phyloP scores from a whole-genome alignment of 306 rosid species.

The Alnus glutinosa region DNA sequence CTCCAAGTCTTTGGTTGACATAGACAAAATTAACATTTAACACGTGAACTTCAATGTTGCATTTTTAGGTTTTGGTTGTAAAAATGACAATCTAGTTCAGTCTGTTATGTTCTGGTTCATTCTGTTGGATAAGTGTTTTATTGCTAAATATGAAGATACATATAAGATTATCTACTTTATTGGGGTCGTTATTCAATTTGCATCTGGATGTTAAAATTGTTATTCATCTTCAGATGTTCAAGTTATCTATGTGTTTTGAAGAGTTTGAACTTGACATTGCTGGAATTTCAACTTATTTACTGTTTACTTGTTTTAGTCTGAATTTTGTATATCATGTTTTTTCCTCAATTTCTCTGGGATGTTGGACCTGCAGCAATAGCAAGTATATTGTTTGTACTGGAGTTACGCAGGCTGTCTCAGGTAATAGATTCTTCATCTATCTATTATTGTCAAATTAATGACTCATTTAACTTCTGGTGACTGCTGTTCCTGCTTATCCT shows the following conservation, averaged over 20 bases:
- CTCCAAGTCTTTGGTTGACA: no score
- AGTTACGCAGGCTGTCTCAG: constrained; percentile 48
- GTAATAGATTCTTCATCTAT: constrained; percentile 41
- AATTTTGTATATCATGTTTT: constrained; percentile 8
- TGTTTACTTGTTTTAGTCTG: constrained; percentile 1
- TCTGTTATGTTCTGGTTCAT: neutral
- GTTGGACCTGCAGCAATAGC: constrained; percentile 67
- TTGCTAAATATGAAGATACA: neutral
- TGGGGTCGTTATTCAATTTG: neutral
- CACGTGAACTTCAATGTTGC: no score
- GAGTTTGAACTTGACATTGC: neutral
- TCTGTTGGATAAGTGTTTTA: neutral
- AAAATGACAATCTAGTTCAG: neutral
- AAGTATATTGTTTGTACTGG: constrained; percentile 63
- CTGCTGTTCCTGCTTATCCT: constrained; percentile 32
- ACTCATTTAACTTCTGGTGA: constrained; percentile 30
- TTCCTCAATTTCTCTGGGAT: constrained; percentile 21
- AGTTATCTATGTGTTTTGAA: neutral
- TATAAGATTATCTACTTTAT: neutral
- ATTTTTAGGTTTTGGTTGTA: neutral
- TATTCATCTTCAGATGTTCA: neutral
- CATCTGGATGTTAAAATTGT: neutral
- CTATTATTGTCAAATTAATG: constrained; percentile 2
- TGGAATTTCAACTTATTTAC: neutral
- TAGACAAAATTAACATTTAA: neutral